A percentile compares a stretch with the other conserved stretches of the same genome.
Conservation (phyloP, 352 stramenopile genomes). For the Globisporangium parvum region DNA sequence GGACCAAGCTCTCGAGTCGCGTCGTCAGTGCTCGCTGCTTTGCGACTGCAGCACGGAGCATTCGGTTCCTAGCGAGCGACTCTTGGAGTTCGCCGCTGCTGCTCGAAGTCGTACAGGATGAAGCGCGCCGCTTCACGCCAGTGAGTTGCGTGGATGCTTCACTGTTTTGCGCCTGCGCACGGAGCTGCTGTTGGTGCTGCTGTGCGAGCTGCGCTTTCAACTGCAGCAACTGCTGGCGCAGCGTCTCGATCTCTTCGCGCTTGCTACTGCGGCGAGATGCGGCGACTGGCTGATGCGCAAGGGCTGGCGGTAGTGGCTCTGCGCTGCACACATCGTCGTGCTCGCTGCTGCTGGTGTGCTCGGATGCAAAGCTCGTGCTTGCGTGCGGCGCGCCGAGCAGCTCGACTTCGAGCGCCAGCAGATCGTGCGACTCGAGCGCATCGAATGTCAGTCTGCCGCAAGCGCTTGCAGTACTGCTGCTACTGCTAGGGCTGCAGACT, state of each 20-base stretch:
- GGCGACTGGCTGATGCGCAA: neutral
- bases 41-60: conserved; percentile 28
- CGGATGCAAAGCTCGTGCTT: no score
- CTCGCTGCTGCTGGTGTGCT: no score
- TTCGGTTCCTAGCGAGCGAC: conserved; percentile 24
- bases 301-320: no score
- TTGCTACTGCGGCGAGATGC: neutral
- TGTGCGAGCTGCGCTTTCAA: conserved; percentile 1
- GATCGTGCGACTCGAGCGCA: neutral
- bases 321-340: no score
- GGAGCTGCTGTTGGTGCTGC: no score
- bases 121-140: neutral
- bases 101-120: neutral
- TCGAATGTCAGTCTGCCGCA: neutral
- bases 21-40: conserved; percentile 12
- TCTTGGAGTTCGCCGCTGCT: conserved; percentile 22
- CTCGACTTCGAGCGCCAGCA: no score
- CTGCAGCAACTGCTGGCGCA: conserved; percentile 2
- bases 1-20: neutral
- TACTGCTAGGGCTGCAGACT: no score
- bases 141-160: no score
- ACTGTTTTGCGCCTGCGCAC: neutral
- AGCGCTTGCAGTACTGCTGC: neutral
- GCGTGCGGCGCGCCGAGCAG: no score
- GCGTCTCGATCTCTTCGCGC: neutral